A percentile compares a stretch with the other conserved stretches of the same genome.
phyloP scores from a whole-genome alignment of 1,284 basidiomycete species.

The Heterobasidion irregulare region DNA sequence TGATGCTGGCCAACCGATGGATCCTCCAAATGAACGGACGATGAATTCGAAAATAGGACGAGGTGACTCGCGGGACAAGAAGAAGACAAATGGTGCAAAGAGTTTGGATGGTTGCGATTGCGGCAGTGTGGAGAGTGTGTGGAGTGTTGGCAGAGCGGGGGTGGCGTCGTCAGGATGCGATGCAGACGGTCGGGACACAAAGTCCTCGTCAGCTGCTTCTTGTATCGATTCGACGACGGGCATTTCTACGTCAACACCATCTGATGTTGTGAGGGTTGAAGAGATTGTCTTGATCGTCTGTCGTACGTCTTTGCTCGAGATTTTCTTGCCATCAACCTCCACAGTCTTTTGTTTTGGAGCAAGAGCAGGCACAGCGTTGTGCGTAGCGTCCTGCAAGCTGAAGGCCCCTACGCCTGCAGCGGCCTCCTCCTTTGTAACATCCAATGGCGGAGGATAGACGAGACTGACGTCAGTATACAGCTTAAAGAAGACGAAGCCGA shows the following conservation, averaged over 20 bases:
- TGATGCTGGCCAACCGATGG: constrained; percentile 83
- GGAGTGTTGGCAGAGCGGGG: constrained; percentile 66
- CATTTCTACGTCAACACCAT: constrained; percentile 32
- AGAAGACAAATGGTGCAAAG: constrained; percentile 89
- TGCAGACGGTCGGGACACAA: constrained; percentile 58
- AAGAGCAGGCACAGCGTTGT: constrained; percentile 17
- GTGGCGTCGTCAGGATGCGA: constrained; percentile 43
- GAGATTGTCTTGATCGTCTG: constrained; percentile 66
- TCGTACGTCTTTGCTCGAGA: constrained; percentile 63
- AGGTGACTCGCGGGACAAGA: constrained; percentile 91
- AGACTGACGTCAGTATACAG: constrained; percentile 93
- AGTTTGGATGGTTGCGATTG: constrained; percentile 48
- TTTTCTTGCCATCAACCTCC: constrained; percentile 45
- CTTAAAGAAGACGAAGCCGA: constrained; percentile 96
- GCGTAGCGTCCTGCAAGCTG: constrained; percentile 55
- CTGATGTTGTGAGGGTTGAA: constrained; percentile 20
- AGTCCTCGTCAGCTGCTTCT: constrained; percentile 55
- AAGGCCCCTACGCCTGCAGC: constrained; percentile 92
- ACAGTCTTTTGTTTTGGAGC: constrained; percentile 32
- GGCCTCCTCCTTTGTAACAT: constrained; percentile 76
- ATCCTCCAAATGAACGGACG: constrained; percentile 86
- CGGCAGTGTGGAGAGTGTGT: constrained; percentile 57
- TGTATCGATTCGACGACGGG: constrained; percentile 21
- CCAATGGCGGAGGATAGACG: constrained; percentile 91
- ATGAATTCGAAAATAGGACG: constrained; percentile 94